These are phyloP conservation scores for Nakaseomyces kungkrabaensis DNA, from an alignment of 1,139 yeast genomes.

Conservation along the genomic window DNA sequence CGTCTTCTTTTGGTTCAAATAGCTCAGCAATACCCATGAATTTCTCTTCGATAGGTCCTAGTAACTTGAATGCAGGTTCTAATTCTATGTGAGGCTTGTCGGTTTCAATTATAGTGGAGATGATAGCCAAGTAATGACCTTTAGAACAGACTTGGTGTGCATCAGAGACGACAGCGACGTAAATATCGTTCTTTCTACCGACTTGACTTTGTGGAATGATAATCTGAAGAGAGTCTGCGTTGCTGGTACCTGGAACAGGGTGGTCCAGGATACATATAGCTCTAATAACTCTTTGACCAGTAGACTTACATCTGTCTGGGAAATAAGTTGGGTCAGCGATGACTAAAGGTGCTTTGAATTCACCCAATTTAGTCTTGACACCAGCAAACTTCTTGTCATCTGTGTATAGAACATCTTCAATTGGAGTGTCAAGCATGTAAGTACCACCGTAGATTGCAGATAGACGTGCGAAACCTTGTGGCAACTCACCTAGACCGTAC, in stretches of 20 bases:
- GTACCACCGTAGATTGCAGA: slow-evolving; percentile 98
- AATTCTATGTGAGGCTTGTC: slow-evolving; percentile 87
- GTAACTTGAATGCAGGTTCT: slow-evolving; percentile 86
- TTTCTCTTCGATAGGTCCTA: slow-evolving; percentile 71
- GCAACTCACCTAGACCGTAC: slow-evolving; percentile 94
- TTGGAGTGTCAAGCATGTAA: slow-evolving; percentile 93
- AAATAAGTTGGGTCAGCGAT: slow-evolving; percentile 98
- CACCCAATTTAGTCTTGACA: slow-evolving; percentile 83
- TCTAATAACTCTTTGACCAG: slow-evolving; percentile 82
- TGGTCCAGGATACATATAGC: slow-evolving; percentile 92
- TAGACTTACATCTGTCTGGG: slow-evolving; percentile 78
- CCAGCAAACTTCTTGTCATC: slow-evolving; percentile 57
- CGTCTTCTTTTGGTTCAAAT: slow-evolving; percentile 80
- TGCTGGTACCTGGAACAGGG: slow-evolving; percentile 74
- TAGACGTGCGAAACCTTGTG: slow-evolving; percentile 96
- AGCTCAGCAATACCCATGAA: slow-evolving; percentile 92
- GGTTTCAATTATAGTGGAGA: slow-evolving; percentile 91
- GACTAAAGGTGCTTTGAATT: slow-evolving; percentile 84
- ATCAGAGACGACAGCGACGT: slow-evolving; percentile 82
- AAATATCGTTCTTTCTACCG: slow-evolving; percentile 86
- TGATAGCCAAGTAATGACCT: slow-evolving; percentile 86
- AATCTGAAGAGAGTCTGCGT: slow-evolving; percentile 84
- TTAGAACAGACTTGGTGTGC: slow-evolving; percentile 87
- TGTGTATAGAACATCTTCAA: slow-evolving; percentile 74
- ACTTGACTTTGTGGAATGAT: slow-evolving; percentile 96